phyloP scores from a whole-genome alignment of 2,329 filamentous ascomycete genomes.

The Penicillium vulpinum region DNA sequence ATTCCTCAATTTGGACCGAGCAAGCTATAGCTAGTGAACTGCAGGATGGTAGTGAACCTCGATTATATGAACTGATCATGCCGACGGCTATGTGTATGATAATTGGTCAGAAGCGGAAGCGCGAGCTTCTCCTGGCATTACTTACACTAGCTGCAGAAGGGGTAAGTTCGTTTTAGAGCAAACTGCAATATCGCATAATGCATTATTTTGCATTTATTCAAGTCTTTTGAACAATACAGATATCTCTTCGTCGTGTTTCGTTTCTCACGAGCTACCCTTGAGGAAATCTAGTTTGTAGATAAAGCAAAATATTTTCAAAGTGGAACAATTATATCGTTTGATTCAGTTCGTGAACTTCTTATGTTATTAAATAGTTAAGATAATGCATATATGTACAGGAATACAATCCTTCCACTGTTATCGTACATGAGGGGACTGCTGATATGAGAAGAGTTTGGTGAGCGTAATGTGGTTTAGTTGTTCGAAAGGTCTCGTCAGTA shows the following conservation, averaged over 20 bases:
- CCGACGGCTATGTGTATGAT: conserved; percentile 21
- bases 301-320: not conserved
- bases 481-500: not conserved
- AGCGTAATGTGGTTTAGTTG: not conserved
- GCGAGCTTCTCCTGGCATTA: not conserved
- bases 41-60: not conserved
- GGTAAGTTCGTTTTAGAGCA: not conserved
- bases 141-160: not conserved
- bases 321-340: not conserved
- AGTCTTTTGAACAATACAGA: not conserved
- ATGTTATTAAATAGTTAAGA: not conserved
- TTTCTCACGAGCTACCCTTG: not conserved
- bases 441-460: not conserved
- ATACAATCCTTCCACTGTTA: not conserved
- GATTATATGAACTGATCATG: conserved; percentile 13
- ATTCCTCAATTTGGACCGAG: not conserved
- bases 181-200: too few relatives aligned
- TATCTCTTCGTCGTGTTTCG: not conserved
- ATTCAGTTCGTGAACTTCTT: not conserved
- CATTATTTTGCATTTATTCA: not conserved
- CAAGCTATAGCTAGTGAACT: not conserved
- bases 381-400: not conserved
- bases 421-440: not conserved
- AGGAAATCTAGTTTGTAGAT: not conserved
- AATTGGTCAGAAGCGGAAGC: conserved; percentile 16